Conservation (phyloP, 441 rosid genomes). For the Bocquillonia castaneifolia region DNA sequence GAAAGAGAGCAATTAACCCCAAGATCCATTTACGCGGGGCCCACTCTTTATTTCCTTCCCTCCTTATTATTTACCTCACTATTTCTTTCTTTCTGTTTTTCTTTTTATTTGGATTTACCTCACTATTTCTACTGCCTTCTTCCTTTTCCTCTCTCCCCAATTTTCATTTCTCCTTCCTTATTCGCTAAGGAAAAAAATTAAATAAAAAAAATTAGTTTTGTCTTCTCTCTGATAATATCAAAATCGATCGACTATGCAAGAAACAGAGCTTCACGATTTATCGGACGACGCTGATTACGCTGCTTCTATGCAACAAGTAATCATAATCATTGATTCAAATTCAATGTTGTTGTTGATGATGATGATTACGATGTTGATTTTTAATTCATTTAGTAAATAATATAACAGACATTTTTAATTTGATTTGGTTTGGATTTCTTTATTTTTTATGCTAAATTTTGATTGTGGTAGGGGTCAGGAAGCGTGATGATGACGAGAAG, state of each 20-base stretch:
- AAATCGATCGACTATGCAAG: conserved; percentile 48
- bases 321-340: conserved; percentile 1
- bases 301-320: conserved; percentile 75
- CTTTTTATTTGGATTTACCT: no score
- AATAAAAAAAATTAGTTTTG: conserved; percentile 11
- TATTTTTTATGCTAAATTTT: background rate
- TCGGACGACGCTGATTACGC: conserved; percentile 99
- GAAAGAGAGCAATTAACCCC: no score
- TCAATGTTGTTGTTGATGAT: background rate
- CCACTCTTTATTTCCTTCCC: no score
- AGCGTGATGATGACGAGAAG: conserved; percentile 58
- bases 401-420: no score
- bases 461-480: conserved; percentile 53
- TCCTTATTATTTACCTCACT: no score
- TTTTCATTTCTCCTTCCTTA: conserved; percentile 19
- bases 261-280: conserved; percentile 75
- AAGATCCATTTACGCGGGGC: no score
- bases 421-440: background rate
- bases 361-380: background rate
- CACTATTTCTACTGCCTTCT: no score
- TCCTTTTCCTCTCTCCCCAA: no score
- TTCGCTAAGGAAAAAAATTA: conserved; percentile 27
- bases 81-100: no score
- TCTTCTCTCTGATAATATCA: conserved; percentile 3
- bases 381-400: background rate